Conservation (phyloP, 139 green algal species). For the Coccomyxa sp. region DNA sequence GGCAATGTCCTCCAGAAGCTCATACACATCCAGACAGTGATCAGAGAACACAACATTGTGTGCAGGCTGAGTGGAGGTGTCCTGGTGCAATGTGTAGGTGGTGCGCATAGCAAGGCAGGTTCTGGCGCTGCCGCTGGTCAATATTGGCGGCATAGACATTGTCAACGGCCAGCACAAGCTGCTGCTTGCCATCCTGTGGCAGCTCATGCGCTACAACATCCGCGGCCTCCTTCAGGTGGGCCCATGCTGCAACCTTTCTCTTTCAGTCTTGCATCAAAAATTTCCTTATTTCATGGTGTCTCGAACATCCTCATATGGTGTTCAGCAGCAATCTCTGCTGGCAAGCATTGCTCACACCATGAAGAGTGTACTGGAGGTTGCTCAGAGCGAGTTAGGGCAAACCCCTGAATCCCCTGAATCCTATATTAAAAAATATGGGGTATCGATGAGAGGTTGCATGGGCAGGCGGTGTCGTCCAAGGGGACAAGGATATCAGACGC, state of each 20-base stretch:
- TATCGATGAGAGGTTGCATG: not conserved
- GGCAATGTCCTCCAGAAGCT: not conserved
- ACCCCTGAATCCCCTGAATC: too few species aligned
- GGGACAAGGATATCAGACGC: not conserved
- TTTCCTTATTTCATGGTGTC: too few species aligned
- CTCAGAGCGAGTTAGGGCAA: too few species aligned
- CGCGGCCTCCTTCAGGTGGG: constrained; percentile 25
- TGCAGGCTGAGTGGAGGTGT: too few species aligned
- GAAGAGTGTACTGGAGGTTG: too few species aligned
- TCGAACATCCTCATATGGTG: too few species aligned
- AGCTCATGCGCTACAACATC: constrained; percentile 49
- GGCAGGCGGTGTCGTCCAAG: not conserved
- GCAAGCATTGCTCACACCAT: too few species aligned
- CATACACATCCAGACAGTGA: too few species aligned
- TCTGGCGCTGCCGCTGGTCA: constrained; percentile 39
- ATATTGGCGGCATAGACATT: constrained; percentile 43
- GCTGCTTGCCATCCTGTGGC: constrained; percentile 51
- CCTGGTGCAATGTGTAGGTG: not conserved
- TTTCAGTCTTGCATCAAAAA: not conserved
- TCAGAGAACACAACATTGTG: too few species aligned
- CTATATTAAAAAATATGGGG: too few species aligned
- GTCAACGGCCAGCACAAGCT: constrained; percentile 39
- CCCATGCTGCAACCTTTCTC: not conserved
- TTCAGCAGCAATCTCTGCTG: too few species aligned
- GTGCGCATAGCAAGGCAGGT: not conserved